phyloP scores from a whole-genome alignment of 2,329 filamentous ascomycete species.

The Periconia digitata region DNA sequence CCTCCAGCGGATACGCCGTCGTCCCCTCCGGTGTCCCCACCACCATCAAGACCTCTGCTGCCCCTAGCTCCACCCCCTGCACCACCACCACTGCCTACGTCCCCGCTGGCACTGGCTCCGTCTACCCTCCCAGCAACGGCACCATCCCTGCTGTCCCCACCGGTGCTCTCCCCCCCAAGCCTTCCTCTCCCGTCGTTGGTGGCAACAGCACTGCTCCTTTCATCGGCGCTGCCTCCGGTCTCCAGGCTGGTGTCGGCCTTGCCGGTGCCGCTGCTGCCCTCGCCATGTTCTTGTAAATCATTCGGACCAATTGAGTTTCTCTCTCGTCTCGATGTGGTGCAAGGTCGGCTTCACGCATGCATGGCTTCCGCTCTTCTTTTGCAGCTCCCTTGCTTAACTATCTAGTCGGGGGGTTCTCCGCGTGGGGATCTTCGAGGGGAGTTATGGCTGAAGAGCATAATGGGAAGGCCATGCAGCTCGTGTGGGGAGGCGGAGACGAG shows the following conservation, averaged over 20 bases:
- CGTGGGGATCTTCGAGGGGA: too few relatives aligned
- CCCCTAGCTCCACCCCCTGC: constrained; percentile 3
- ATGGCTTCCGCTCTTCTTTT: not conserved
- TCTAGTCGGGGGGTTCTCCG: too few relatives aligned
- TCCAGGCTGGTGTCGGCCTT: constrained; percentile 42
- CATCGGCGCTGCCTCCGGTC: constrained; percentile 33
- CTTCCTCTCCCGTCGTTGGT: constrained; percentile 14
- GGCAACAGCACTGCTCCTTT: constrained; percentile 15
- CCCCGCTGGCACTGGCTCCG: constrained; percentile 24
- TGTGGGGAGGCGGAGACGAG: not conserved
- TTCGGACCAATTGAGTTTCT: not conserved
- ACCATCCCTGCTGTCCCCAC: constrained; percentile 30
- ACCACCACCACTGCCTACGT: constrained; percentile 15
- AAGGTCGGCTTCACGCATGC: not conserved
- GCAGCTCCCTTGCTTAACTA: not conserved
- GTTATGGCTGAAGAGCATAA: too few relatives aligned
- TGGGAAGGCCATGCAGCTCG: not conserved
- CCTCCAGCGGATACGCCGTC: constrained; percentile 5
- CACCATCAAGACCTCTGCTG: constrained; percentile 8
- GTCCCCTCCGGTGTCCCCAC: constrained; percentile 9
- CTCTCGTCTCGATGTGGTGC: not conserved
- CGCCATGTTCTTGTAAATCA: constrained; percentile 42
- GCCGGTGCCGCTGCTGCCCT: constrained; percentile 45
- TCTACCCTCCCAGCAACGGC: constrained; percentile 31
- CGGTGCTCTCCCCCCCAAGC: constrained; percentile 12